Evolutionary conservation across 108 stramenopile genomes (phyloP).

Genomic region (Skeletonema menzelii): DNA sequence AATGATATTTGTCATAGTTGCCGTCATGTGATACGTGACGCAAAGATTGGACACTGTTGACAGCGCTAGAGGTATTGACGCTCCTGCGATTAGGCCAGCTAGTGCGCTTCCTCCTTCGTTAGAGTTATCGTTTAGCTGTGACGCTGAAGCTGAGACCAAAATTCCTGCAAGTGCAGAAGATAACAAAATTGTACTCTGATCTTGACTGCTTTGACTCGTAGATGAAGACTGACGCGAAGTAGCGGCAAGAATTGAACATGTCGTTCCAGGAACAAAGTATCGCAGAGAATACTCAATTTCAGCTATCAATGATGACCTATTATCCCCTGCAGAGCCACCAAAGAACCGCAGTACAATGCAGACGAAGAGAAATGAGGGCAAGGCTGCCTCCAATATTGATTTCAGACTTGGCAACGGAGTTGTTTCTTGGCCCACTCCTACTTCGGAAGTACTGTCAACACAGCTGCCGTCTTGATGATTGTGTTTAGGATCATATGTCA

Average conservation of each 20-base stretch:
- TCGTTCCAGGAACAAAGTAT: conserved; percentile 19
- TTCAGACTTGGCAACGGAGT: conserved; percentile 14
- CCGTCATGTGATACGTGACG: conserved; percentile 47
- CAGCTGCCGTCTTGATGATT: not conserved
- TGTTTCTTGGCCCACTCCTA: conserved; percentile 16
- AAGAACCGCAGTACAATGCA: conserved; percentile 30
- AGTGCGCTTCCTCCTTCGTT: conserved; percentile 34
- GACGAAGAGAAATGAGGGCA: conserved; percentile 65
- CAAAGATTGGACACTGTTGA: conserved; percentile 37
- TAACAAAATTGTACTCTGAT: conserved; percentile 25
- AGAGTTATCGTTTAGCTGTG: not conserved
- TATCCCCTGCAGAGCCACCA: conserved; percentile 1
- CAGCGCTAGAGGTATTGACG: conserved; percentile 22
- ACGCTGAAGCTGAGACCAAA: conserved; percentile 54
- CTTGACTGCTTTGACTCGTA: not conserved
- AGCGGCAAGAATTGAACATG: conserved; percentile 22
- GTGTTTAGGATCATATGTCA: conserved; percentile 44
- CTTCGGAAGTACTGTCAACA: not conserved
- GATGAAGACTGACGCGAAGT: conserved; percentile 3
- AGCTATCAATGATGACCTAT: not conserved
- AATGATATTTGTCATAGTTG: conserved; percentile 73
- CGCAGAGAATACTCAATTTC: conserved; percentile 10
- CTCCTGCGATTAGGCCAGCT: conserved; percentile 59
- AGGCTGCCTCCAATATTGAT: conserved; percentile 55
- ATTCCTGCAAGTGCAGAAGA: conserved; percentile 22